A percentile compares a stretch with the other conserved stretches of the same genome.
Conservation (phyloP, 1,284 basidiomycete species). For the Ganoderma lucidum region DNA sequence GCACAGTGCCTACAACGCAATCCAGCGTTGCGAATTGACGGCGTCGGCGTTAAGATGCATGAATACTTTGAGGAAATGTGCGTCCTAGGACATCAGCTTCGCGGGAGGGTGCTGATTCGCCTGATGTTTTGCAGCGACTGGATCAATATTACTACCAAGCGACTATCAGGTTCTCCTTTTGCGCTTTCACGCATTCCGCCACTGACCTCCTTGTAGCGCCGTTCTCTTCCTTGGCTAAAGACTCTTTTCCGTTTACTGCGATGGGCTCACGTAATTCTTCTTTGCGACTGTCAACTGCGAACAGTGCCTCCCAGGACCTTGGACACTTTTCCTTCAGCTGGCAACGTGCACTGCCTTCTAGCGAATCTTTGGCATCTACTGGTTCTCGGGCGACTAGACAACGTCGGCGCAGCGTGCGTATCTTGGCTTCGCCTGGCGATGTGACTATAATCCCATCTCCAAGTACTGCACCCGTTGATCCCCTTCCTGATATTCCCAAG, state of each 20-base stretch:
- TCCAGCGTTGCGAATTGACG: constrained; percentile 51
- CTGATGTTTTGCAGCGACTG: constrained; percentile 48
- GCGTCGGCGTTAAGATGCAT: constrained; percentile 51
- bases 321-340: constrained; percentile 27
- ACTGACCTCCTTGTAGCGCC: constrained; percentile 15
- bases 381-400: constrained; percentile 2
- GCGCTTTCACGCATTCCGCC: neutral
- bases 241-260: neutral
- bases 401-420: constrained; percentile 10
- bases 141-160: constrained; percentile 36
- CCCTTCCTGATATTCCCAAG: constrained; percentile 5
- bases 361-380: neutral
- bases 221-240: constrained; percentile 6
- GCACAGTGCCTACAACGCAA: constrained; percentile 64
- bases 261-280: neutral
- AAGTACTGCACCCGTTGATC: constrained; percentile 5
- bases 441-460: constrained; percentile 13
- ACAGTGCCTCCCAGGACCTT: neutral
- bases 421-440: constrained; percentile 11
- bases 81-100: constrained; percentile 30
- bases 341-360: constrained; percentile 9
- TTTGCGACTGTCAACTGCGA: neutral
- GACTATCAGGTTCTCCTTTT: constrained; percentile 30
- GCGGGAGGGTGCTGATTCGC: neutral
- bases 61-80: constrained; percentile 56